Evolutionary conservation across 1,284 basidiomycete genomes (phyloP).

Genomic region (Apiotrichum laibachii): DNA sequence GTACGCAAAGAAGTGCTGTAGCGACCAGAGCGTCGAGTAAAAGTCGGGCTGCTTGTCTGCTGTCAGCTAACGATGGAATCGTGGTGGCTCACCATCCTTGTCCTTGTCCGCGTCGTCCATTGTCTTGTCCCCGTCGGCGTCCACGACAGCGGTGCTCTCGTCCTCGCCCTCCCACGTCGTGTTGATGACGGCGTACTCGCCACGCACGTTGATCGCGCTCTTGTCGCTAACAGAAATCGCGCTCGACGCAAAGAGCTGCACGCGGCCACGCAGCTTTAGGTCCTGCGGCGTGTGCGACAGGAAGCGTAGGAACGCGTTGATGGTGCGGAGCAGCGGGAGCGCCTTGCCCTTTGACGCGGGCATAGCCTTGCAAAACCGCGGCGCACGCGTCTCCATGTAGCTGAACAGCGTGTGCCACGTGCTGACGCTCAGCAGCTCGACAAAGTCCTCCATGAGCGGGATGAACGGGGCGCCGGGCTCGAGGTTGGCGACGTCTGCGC

Average conservation of each 20-base stretch:
- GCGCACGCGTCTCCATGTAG: constrained; percentile 42
- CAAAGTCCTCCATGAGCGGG: constrained; percentile 44
- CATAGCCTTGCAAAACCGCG: constrained; percentile 47
- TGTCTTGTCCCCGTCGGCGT: constrained; percentile 6
- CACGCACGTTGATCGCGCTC: constrained; percentile 47
- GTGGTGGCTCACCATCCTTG: background rate
- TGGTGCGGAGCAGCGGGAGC: constrained; percentile 40
- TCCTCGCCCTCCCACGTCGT: constrained; percentile 40
- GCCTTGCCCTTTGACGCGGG: constrained; percentile 46
- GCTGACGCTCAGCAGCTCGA: constrained; percentile 41
- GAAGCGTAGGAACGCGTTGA: constrained; percentile 46
- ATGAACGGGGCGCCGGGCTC: constrained; percentile 47
- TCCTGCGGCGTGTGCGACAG: constrained; percentile 42
- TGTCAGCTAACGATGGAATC: background rate
- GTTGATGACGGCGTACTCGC: constrained; percentile 40
- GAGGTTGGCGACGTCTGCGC: constrained; percentile 25
- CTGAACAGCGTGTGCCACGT: constrained; percentile 41
- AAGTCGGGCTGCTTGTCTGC: constrained; percentile 32
- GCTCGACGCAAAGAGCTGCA: constrained; percentile 44
- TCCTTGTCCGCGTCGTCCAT: constrained; percentile 8
- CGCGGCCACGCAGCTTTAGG: constrained; percentile 42
- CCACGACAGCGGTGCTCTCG: constrained; percentile 19
- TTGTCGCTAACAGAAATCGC: constrained; percentile 46
- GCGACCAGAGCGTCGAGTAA: constrained; percentile 49
- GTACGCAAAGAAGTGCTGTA: constrained; percentile 48